Evolutionary conservation across 495 filamentous ascomycete genomes (phyloP).

Genomic region (Tuber brumale): DNA sequence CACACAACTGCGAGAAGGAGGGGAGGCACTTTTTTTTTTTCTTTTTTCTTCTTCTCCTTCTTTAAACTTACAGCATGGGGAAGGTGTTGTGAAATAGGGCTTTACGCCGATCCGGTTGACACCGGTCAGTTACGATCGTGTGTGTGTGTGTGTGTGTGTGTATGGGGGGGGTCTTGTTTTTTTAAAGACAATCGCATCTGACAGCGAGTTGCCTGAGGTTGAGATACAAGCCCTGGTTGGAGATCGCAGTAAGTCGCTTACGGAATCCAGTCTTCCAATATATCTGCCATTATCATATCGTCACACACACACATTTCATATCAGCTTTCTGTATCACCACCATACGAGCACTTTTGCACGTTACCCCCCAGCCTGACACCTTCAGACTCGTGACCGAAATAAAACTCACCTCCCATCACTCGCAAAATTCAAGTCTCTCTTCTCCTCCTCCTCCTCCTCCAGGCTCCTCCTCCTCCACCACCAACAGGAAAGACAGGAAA

Average conservation of each 20-base stretch:
- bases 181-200: background rate
- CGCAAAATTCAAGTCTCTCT: background rate
- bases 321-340: background rate
- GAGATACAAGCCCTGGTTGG: background rate
- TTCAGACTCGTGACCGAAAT: constrained; percentile 1
- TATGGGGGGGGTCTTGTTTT: too few relatives aligned
- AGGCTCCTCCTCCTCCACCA: constrained; percentile 1
- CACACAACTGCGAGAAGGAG: background rate
- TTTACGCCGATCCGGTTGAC: background rate
- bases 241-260: background rate
- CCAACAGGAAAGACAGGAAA: background rate
- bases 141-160: background rate
- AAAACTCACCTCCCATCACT: background rate
- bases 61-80: too few relatives aligned
- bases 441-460: background rate
- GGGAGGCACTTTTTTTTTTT: background rate
- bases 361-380: background rate
- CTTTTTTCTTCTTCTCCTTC: background rate
- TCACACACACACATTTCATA: background rate
- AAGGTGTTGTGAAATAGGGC: background rate
- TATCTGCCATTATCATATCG: too few relatives aligned
- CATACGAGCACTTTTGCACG: background rate
- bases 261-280: background rate
- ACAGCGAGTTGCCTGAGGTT: background rate
- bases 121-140: background rate